Evolutionary conservation across 352 stramenopile species (phyloP).

Genomic region (Elongisporangium senticosum): DNA sequence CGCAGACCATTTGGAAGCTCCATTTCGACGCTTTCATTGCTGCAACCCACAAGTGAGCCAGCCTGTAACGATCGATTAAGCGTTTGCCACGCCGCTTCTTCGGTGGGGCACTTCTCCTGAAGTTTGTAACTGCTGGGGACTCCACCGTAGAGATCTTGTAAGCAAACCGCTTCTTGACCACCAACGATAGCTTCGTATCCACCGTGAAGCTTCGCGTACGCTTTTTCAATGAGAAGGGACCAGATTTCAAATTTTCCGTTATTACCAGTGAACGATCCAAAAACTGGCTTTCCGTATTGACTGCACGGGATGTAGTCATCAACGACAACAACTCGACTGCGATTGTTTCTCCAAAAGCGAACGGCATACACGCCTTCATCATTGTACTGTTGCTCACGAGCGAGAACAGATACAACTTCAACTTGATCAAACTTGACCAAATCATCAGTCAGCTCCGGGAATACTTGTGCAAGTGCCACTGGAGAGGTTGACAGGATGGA

Average conservation of each 20-base stretch:
- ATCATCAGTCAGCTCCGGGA: conserved; percentile 58
- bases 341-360: conserved; percentile 80
- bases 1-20: conserved; percentile 59
- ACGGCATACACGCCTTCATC: conserved; percentile 86
- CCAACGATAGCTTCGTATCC: conserved; percentile 88
- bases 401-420: conserved; percentile 39
- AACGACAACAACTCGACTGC: conserved; percentile 73
- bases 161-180: conserved; percentile 70
- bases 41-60: conserved; percentile 66
- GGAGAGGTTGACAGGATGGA: conserved; percentile 79
- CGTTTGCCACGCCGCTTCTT: conserved; percentile 51
- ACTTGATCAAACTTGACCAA: conserved; percentile 54
- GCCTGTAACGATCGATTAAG: conserved; percentile 39
- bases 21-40: conserved; percentile 60
- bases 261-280: conserved; percentile 76
- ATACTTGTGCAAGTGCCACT: conserved; percentile 65
- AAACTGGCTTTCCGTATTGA: conserved; percentile 78
- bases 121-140: conserved; percentile 61
- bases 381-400: conserved; percentile 83
- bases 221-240: conserved; percentile 92
- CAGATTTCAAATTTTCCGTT: conserved; percentile 90
- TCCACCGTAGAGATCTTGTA: conserved; percentile 79
- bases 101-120: conserved; percentile 51
- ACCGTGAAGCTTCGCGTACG: conserved; percentile 92
- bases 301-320: conserved; percentile 85